Evolutionary conservation across 495 filamentous ascomycete genomes (phyloP).

Genomic region (Xylaria acuta): DNA sequence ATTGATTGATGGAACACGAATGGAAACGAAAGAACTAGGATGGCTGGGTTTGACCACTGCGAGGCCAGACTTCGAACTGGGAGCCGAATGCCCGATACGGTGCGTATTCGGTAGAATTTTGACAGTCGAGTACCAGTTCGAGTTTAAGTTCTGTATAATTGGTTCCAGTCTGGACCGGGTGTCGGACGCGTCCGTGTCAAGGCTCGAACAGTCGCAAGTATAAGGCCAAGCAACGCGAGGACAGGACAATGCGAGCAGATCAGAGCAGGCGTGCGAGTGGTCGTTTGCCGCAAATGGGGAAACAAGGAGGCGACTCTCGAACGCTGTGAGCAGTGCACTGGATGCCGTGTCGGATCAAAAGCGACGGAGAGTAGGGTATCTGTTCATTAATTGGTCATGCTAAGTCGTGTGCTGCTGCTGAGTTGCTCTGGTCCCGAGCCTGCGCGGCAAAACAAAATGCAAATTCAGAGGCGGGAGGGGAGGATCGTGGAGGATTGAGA

Average conservation of each 20-base stretch:
- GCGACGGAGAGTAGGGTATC: slow-evolving; percentile 18
- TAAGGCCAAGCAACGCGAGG: slow-evolving; percentile 1
- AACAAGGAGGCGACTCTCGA: background rate
- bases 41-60: slow-evolving; percentile 6
- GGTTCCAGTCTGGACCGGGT: background rate
- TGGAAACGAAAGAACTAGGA: background rate
- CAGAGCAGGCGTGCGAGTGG: slow-evolving; percentile 3
- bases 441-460: slow-evolving; percentile 22
- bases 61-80: slow-evolving; percentile 14
- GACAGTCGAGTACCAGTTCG: slow-evolving; percentile 4
- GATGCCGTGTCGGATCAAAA: slow-evolving; percentile 20
- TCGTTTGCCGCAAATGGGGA: slow-evolving; percentile 11
- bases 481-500: slow-evolving; percentile 25
- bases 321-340: slow-evolving; percentile 1
- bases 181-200: background rate
- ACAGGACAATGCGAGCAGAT: slow-evolving; percentile 10
- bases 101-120: background rate
- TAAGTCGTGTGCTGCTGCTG: slow-evolving; percentile 13
- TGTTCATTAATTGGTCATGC: slow-evolving; percentile 24
- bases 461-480: slow-evolving; percentile 13
- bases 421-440: slow-evolving; percentile 17
- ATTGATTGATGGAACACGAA: slow-evolving; percentile 17
- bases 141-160: slow-evolving; percentile 14
- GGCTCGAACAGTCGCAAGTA: background rate
- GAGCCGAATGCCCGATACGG: slow-evolving; percentile 15